These are phyloP conservation scores for Theileria sp. DNA, from an alignment of 169 alveolate species.

Conservation along the genomic window DNA sequence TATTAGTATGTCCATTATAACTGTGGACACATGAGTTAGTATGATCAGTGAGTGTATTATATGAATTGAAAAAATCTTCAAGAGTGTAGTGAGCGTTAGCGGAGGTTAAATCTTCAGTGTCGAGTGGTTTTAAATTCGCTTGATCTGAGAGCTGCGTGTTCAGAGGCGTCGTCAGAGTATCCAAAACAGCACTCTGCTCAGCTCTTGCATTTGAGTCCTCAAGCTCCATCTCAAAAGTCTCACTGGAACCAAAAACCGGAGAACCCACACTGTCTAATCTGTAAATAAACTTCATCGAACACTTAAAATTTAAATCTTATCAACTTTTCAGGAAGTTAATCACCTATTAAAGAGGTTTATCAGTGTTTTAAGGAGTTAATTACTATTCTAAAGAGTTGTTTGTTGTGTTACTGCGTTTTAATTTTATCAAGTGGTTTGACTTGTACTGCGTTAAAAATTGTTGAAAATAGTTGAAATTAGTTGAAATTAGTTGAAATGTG, in stretches of 20 bases:
- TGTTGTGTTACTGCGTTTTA: neutral
- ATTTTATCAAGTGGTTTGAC: no score
- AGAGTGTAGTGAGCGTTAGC: slow-evolving; percentile 35
- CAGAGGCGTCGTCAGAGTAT: neutral
- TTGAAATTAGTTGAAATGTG: no score
- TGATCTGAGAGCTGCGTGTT: neutral
- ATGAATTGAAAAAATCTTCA: slow-evolving; percentile 25
- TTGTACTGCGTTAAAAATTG: no score
- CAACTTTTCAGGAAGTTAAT: neutral
- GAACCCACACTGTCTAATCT: slow-evolving; percentile 4
- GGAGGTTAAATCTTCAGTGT: slow-evolving; percentile 29
- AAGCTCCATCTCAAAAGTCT: neutral
- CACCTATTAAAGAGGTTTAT: no score
- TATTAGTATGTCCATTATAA: no score
- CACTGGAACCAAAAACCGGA: neutral
- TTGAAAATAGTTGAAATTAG: no score
- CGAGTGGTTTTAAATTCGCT: slow-evolving; percentile 15
- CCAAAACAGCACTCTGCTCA: neutral
- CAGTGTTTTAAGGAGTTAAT: no score
- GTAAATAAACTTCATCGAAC: slow-evolving; percentile 18
- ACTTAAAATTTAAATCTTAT: neutral
- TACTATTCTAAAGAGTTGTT: no score
- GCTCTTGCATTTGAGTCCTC: neutral
- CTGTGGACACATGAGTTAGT: no score
- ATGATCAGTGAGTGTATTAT: no score